These are phyloP conservation scores for Haplosporangium sp. DNA, from an alignment of 371 early-diverging fungal species.

Conservation along the genomic window DNA sequence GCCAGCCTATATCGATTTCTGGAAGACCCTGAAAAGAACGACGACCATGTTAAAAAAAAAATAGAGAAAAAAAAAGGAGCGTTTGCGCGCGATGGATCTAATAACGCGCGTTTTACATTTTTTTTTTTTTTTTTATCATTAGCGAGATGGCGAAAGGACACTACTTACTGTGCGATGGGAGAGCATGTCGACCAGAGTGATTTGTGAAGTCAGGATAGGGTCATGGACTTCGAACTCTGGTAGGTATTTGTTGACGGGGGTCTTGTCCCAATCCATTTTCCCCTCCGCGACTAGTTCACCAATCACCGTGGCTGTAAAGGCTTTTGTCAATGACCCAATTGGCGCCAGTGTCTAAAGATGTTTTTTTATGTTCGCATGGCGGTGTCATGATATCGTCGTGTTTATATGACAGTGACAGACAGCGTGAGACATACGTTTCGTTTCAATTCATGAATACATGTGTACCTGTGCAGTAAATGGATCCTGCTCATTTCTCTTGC, in stretches of 20 bases:
- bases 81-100: too few species aligned
- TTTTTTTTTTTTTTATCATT: background rate
- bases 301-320: slow-evolving; percentile 21
- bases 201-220: slow-evolving; percentile 10
- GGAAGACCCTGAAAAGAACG: background rate
- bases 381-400: too few species aligned
- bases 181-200: slow-evolving; percentile 19
- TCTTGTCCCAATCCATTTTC: slow-evolving; percentile 25
- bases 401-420: too few species aligned
- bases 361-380: too few species aligned
- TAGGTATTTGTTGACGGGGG: slow-evolving; percentile 19
- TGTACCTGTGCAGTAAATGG: too few species aligned
- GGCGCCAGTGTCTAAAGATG: slow-evolving; percentile 19
- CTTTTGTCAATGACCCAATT: slow-evolving; percentile 17
- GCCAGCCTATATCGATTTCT: slow-evolving; percentile 8
- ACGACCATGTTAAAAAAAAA: background rate
- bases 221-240: slow-evolving; percentile 23
- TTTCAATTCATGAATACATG: too few species aligned
- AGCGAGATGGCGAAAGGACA: background rate
- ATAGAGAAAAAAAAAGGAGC: background rate
- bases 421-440: too few species aligned
- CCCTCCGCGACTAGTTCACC: slow-evolving; percentile 28
- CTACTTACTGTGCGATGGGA: slow-evolving; percentile 22
- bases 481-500: too few species aligned
- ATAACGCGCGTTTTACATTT: background rate